Percentiles rank a stretch among this genome's conserved stretches.
Evolutionary conservation across 345 rosid species (phyloP).

Genomic region (Hibiscus syriacus): DNA sequence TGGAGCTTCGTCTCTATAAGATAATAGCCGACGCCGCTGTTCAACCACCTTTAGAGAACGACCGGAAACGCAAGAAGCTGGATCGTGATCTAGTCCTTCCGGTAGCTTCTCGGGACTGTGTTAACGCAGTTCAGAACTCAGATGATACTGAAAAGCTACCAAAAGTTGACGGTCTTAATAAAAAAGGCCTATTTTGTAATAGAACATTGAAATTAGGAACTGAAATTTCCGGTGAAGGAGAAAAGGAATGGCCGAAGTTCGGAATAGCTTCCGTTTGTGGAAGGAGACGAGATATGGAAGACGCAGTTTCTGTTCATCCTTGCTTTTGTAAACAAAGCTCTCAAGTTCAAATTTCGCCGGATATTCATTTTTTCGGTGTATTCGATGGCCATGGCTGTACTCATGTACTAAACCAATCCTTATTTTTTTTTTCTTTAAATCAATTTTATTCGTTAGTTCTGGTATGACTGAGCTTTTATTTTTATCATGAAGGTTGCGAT

Average conservation of each 20-base stretch:
- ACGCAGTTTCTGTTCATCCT: conserved; percentile 58
- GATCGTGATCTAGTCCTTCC: conserved; percentile 9
- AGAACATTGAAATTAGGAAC: conserved; percentile 4
- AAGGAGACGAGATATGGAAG: conserved; percentile 90
- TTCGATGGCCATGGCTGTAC: conserved; percentile 98
- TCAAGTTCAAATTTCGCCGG: background rate
- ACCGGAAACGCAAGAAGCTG: conserved; percentile 41
- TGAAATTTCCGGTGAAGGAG: no score
- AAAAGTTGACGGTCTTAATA: background rate
- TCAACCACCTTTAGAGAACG: conserved; percentile 28
- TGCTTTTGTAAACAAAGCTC: conserved; percentile 19
- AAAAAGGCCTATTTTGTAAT: no score
- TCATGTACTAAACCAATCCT: conserved; percentile 41
- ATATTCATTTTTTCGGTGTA: conserved; percentile 56
- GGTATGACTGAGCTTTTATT: no score
- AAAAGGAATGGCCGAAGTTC: conserved; percentile 32
- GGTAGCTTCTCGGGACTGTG: conserved; percentile 8
- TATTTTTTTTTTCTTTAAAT: background rate
- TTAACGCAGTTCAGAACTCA: conserved; percentile 11
- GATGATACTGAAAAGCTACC: background rate
- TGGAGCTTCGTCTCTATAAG: conserved; percentile 55
- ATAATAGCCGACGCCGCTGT: conserved; percentile 40
- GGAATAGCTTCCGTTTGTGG: conserved; percentile 89
- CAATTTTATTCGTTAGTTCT: background rate
- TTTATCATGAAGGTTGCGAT: conserved; percentile 38